Percentiles rank a stretch among this genome's conserved stretches.
Conservation (phyloP, 2,329 filamentous ascomycete species). For the Diaporthe capsici region DNA sequence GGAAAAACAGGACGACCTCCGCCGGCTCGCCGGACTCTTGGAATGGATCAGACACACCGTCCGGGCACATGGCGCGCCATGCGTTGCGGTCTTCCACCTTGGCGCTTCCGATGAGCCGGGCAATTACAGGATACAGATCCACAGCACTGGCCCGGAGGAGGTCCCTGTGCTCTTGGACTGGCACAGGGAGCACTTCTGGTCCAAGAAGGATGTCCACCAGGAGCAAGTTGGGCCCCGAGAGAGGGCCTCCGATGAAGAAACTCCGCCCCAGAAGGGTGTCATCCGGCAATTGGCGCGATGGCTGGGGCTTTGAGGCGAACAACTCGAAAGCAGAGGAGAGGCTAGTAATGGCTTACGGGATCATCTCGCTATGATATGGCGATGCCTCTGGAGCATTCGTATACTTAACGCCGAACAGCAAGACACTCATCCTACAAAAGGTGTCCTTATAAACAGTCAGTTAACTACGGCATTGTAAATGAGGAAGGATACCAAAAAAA, state of each 20-base stretch:
- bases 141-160: background rate
- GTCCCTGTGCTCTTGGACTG: background rate
- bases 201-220: background rate
- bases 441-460: background rate
- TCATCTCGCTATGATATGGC: background rate
- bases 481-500: background rate
- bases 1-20: background rate
- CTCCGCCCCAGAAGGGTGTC: background rate
- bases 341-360: background rate
- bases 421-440: background rate
- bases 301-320: background rate
- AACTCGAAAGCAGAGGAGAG: background rate
- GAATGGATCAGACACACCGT: background rate
- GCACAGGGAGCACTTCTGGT: constrained; percentile 7
- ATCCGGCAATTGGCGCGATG: background rate
- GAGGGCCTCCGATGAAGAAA: background rate
- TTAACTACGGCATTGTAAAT: too few relatives aligned
- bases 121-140: background rate
- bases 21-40: background rate
- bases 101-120: background rate
- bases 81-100: background rate
- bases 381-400: background rate
- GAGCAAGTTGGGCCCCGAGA: too few relatives aligned
- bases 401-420: background rate
- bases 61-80: background rate